phyloP scores from a whole-genome alignment of 805 yeast species.

The Saccharomycopsis schoenii region DNA sequence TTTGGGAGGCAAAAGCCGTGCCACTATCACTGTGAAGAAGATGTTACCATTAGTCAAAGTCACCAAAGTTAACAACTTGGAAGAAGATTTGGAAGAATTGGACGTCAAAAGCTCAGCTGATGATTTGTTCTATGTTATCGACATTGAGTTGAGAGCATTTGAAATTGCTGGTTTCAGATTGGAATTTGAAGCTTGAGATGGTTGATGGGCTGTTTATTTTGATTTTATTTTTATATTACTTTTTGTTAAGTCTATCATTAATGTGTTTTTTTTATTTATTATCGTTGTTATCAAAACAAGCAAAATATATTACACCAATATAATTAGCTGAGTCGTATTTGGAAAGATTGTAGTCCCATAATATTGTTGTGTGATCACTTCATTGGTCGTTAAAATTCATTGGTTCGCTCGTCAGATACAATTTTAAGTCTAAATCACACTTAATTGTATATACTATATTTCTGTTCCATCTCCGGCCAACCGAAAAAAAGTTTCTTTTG shows the following conservation, averaged over 20 bases:
- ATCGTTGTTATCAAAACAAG: neutral
- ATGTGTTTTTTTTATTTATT: neutral
- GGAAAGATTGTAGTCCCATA: no score
- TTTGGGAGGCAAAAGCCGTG: constrained; percentile 67
- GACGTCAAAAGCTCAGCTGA: constrained; percentile 24
- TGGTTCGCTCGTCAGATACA: no score
- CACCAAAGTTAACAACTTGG: constrained; percentile 49
- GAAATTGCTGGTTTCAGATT: constrained; percentile 50
- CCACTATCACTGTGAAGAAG: constrained; percentile 35
- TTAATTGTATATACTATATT: no score
- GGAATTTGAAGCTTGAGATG: constrained; percentile 19
- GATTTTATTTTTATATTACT: neutral
- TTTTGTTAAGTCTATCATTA: neutral
- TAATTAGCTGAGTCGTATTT: no score
- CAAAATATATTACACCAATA: no score
- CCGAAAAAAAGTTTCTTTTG: no score
- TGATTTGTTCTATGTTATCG: constrained; percentile 26
- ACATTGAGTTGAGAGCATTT: constrained; percentile 58
- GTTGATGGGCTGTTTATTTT: neutral
- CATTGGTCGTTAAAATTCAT: no score
- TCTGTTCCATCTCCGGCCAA: neutral
- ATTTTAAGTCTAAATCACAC: no score
- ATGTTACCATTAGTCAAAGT: constrained; percentile 36
- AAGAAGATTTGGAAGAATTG: constrained; percentile 37
- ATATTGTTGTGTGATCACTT: no score